These are phyloP conservation scores for Fomitiporia mediterranea DNA, from an alignment of 1,284 basidiomycete species.

Conservation along the genomic window DNA sequence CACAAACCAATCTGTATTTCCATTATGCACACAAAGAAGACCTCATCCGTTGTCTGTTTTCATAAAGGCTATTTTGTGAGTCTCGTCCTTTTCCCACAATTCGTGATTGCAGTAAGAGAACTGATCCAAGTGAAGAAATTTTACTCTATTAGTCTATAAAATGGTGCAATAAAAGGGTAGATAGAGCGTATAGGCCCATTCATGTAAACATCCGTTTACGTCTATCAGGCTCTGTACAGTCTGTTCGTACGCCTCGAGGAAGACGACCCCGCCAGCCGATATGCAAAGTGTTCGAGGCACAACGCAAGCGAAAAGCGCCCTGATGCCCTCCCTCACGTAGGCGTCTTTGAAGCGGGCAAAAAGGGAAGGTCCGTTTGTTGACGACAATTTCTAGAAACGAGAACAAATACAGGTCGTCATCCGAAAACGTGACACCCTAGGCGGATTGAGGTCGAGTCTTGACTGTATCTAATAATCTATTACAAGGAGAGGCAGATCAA, in stretches of 20 bases:
- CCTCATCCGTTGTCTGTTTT: too few relatives aligned
- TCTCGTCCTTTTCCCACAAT: too few relatives aligned
- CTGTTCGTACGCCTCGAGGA: slow-evolving; percentile 92
- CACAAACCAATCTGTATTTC: too few relatives aligned
- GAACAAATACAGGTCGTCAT: slow-evolving; percentile 90
- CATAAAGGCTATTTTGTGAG: too few relatives aligned
- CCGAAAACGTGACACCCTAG: slow-evolving; percentile 95
- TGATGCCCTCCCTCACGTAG: slow-evolving; percentile 66
- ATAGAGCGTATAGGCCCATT: too few relatives aligned
- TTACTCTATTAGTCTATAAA: too few relatives aligned
- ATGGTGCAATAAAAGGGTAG: too few relatives aligned
- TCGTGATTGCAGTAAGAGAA: too few relatives aligned
- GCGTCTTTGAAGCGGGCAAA: slow-evolving; percentile 57
- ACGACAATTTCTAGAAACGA: slow-evolving; percentile 42
- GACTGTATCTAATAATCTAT: slow-evolving; percentile 76
- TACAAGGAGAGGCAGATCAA: too few relatives aligned
- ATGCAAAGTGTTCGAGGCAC: slow-evolving; percentile 95
- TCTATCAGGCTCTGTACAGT: slow-evolving; percentile 31
- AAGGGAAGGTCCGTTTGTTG: slow-evolving; percentile 51
- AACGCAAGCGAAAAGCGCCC: slow-evolving; percentile 82
- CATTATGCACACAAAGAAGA: too few relatives aligned
- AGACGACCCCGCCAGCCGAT: slow-evolving; percentile 93
- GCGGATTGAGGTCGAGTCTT: slow-evolving; percentile 92
- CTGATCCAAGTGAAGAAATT: too few relatives aligned
- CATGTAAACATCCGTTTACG: too few relatives aligned